A percentile compares a stretch with the other conserved stretches of the same genome.
Conservation (phyloP, 2,329 filamentous ascomycete genomes). For the Meredithiella fracta region DNA sequence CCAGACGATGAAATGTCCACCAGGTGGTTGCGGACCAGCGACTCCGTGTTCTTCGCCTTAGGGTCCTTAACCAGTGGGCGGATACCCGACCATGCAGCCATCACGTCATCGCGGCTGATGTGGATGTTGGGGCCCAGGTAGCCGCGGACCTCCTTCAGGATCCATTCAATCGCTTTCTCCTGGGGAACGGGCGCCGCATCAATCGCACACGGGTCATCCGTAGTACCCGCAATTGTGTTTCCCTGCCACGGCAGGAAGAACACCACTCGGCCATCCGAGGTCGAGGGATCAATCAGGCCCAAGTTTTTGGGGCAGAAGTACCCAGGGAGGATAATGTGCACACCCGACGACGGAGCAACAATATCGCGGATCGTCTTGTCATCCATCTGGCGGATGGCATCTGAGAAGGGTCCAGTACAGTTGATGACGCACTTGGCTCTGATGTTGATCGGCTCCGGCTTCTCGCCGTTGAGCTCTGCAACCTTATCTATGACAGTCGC, state of each 20-base stretch:
- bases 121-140: constrained; percentile 75
- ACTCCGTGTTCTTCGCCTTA: constrained; percentile 70
- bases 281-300: constrained; percentile 74
- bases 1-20: constrained; percentile 66
- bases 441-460: constrained; percentile 47
- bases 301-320: constrained; percentile 76
- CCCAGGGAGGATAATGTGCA: constrained; percentile 72
- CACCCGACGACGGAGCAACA: constrained; percentile 69
- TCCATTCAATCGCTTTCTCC: constrained; percentile 78
- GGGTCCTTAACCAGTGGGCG: constrained; percentile 74
- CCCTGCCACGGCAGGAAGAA: constrained; percentile 92
- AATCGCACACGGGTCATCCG: constrained; percentile 61
- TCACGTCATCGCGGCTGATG: constrained; percentile 69
- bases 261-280: constrained; percentile 76
- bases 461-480: constrained; percentile 43
- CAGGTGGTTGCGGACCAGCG: constrained; percentile 73
- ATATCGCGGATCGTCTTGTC: constrained; percentile 57
- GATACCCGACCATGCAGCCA: constrained; percentile 80
- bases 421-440: constrained; percentile 72
- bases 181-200: constrained; percentile 58
- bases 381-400: constrained; percentile 74
- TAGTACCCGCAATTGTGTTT: constrained; percentile 81
- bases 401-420: constrained; percentile 75
- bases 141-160: constrained; percentile 64
- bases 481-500: constrained; percentile 58